Percentiles rank a stretch among this genome's conserved stretches.
phyloP scores from a whole-genome alignment of 1,284 basidiomycete genomes.

The Gomphus bonarii region DNA sequence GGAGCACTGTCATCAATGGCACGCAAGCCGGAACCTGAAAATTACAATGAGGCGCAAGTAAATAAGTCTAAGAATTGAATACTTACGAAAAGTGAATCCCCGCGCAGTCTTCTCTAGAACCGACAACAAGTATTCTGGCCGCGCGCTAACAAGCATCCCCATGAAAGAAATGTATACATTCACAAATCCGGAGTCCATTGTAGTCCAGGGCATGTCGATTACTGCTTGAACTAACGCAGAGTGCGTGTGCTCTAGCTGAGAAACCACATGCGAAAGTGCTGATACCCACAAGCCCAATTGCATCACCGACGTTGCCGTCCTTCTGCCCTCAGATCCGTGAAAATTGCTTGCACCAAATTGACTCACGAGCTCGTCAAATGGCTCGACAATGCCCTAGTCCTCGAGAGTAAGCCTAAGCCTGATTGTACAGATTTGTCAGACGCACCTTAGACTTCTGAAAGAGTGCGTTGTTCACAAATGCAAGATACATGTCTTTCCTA shows the following conservation, averaged over 20 bases:
- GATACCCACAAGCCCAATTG: slow-evolving; percentile 66
- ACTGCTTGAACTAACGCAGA: slow-evolving; percentile 82
- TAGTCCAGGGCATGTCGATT: slow-evolving; percentile 85
- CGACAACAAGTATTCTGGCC: slow-evolving; percentile 83
- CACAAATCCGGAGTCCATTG: slow-evolving; percentile 74
- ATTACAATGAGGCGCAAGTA: neutral
- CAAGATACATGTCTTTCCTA: slow-evolving; percentile 75
- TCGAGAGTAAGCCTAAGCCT: neutral
- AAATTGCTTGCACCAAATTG: slow-evolving; percentile 44
- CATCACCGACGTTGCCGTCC: slow-evolving; percentile 32
- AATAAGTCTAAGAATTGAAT: slow-evolving; percentile 15
- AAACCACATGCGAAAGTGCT: slow-evolving; percentile 71
- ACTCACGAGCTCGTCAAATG: slow-evolving; percentile 61
- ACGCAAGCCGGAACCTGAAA: slow-evolving; percentile 57
- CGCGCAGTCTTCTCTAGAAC: slow-evolving; percentile 76
- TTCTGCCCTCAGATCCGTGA: neutral
- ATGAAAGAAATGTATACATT: slow-evolving; percentile 82
- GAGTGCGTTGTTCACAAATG: slow-evolving; percentile 76
- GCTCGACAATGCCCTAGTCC: slow-evolving; percentile 48
- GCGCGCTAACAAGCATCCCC: slow-evolving; percentile 87
- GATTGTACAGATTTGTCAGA: slow-evolving; percentile 3
- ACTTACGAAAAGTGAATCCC: slow-evolving; percentile 83
- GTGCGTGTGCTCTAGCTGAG: slow-evolving; percentile 74
- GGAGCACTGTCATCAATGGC: slow-evolving; percentile 44
- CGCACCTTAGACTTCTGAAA: slow-evolving; percentile 62